These are phyloP conservation scores for Heliocybe sulcata DNA, from an alignment of 1,284 basidiomycete species.

Conservation along the genomic window DNA sequence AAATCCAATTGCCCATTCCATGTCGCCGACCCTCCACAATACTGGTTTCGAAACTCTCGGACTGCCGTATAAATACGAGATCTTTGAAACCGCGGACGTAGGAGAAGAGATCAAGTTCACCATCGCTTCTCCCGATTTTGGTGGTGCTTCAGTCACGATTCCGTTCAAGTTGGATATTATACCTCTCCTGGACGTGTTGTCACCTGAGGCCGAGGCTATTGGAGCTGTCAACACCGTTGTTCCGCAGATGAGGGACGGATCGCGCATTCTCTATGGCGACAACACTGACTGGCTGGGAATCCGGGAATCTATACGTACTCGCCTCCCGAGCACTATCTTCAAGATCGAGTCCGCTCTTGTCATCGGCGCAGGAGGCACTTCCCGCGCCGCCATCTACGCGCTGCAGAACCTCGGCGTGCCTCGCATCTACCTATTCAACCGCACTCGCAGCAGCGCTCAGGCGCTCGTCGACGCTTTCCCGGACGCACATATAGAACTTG, in stretches of 20 bases:
- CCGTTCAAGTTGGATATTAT: slow-evolving; percentile 90
- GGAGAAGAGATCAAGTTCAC: slow-evolving; percentile 60
- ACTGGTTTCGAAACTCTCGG: slow-evolving; percentile 79
- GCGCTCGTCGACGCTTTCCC: slow-evolving; percentile 66
- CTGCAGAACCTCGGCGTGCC: slow-evolving; percentile 63
- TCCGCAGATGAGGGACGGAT: slow-evolving; percentile 38
- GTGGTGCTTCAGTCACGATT: slow-evolving; percentile 94
- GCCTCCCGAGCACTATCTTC: slow-evolving; percentile 25
- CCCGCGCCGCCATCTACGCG: slow-evolving; percentile 89
- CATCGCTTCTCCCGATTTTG: slow-evolving; percentile 70
- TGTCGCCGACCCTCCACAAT: slow-evolving; percentile 93
- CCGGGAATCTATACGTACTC: slow-evolving; percentile 44
- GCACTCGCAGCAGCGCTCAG: slow-evolving; percentile 69
- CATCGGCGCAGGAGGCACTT: slow-evolving; percentile 90
- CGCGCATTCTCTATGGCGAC: slow-evolving; percentile 66
- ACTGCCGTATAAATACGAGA: slow-evolving; percentile 73
- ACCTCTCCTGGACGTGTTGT: slow-evolving; percentile 68
- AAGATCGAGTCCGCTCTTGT: slow-evolving; percentile 56
- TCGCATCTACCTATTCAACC: slow-evolving; percentile 80
- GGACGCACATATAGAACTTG: slow-evolving; percentile 50
- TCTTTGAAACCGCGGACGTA: slow-evolving; percentile 71
- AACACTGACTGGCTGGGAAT: slow-evolving; percentile 96
- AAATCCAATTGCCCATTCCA: slow-evolving; percentile 81
- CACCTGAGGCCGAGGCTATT: slow-evolving; percentile 74
- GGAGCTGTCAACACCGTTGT: slow-evolving; percentile 93